These are phyloP conservation scores for Kluyveromyces lactis DNA, from an alignment of 805 yeast genomes.

Conservation along the genomic window DNA sequence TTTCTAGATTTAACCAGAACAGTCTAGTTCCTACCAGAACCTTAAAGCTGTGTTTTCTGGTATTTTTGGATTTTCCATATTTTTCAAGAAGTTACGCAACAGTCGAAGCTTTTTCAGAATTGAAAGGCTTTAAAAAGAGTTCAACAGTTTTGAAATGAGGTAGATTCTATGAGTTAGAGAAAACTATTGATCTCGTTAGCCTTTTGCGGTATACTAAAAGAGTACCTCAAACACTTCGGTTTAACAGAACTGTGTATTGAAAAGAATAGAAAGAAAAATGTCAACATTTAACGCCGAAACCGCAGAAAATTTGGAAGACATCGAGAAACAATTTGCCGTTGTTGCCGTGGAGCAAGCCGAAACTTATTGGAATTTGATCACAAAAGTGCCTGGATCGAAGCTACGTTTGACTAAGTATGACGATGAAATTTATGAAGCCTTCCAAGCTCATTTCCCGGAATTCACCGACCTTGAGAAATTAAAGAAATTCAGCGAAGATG, in stretches of 20 bases:
- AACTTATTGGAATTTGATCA: slow-evolving; percentile 80
- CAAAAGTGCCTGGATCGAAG: slow-evolving; percentile 68
- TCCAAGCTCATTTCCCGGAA: slow-evolving; percentile 81
- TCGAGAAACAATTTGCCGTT: slow-evolving; percentile 96
- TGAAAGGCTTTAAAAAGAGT: not conserved
- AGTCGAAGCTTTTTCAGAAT: not conserved
- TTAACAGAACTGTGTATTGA: too few relatives aligned
- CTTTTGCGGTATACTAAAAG: too few relatives aligned
- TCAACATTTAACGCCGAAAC: slow-evolving; percentile 67
- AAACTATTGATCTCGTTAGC: too few relatives aligned
- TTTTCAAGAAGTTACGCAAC: not conserved
- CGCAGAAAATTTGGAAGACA: slow-evolving; percentile 92
- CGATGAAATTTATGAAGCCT: slow-evolving; percentile 55
- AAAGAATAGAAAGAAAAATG: not conserved
- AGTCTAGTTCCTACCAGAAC: too few relatives aligned
- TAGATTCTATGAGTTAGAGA: too few relatives aligned
- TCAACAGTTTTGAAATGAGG: too few relatives aligned
- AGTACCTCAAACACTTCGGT: too few relatives aligned
- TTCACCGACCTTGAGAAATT: slow-evolving; percentile 53
- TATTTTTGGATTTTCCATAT: too few relatives aligned
- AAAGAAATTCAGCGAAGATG: slow-evolving; percentile 59
- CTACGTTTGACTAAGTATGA: slow-evolving; percentile 66
- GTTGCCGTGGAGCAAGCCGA: slow-evolving; percentile 94
- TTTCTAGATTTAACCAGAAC: too few relatives aligned
- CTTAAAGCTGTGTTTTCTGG: too few relatives aligned